Evolutionary conservation across 2,329 filamentous ascomycete genomes (phyloP), one percentile per base, ranked within the genome.

Genomic region (Arachnomyces sp.): DNA sequence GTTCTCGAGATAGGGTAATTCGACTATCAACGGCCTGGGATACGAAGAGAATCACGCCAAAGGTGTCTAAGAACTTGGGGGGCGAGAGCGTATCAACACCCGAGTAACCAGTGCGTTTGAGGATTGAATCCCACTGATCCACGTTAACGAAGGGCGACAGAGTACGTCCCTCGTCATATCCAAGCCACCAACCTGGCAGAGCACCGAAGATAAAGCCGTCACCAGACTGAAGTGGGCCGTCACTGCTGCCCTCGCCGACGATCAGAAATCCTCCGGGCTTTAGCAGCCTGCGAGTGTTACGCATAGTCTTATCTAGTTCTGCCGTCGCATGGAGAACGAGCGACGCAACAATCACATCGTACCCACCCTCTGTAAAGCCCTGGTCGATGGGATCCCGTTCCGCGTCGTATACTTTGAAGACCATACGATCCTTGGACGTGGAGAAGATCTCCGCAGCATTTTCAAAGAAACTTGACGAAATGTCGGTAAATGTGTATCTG

Each of bases 401-500:
- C 28, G 67, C 50, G 36, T 67, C 53, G 1, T 67, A 45, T 3
- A 50, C 44, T 32, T 57, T 56, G 46, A 61, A 69, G 8, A 48
- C 44, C 50, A 69, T 57, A 14, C 51, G 52, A 1, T 53, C 39
- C 1, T 42, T 42, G 29, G 54, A 51, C 2, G 40, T 31, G 1
- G 46, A 38, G 15, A 69, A 61, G 3, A 42, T 45, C 16, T 57
- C 51, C 15, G 51, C 44, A 0, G 61, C 65, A 2, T 52, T 46
- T 11, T 62, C 59, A 38, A 73, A 69, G 49, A 68, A 68, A 6
- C 55, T 60, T 3, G 56, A 42, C 0, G 63, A 63, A 9, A 71
- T 60, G 41, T 73, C 69, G 0, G 71, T 73, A 50, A 57, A 74
- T 0, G 63, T 68, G 47, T 73, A 74, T 1, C 55, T 58, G 2